Conservation (phyloP, 2,329 filamentous ascomycete species). For the Pseudogymnoascus sp. region DNA sequence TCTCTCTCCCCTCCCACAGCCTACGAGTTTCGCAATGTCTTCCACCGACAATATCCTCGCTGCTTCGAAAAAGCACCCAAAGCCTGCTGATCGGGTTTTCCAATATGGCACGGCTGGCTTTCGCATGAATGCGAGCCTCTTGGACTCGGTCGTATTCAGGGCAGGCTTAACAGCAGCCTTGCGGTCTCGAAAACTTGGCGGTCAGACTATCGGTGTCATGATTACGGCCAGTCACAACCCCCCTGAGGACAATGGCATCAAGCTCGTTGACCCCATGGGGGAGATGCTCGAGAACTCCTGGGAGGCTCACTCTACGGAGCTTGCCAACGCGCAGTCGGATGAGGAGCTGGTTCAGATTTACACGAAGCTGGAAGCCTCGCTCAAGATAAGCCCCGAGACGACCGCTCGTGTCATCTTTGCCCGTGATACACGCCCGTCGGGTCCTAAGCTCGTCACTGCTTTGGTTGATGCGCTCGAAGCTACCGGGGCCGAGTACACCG, state of each 20-base stretch:
- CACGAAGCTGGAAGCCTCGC: constrained; percentile 63
- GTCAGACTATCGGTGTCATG: constrained; percentile 93
- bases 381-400: constrained; percentile 65
- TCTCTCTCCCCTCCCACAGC: constrained; percentile 1
- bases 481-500: constrained; percentile 64
- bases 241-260: constrained; percentile 83
- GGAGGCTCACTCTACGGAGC: constrained; percentile 79
- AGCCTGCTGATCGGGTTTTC: constrained; percentile 46
- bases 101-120: constrained; percentile 63
- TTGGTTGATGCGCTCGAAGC: constrained; percentile 74
- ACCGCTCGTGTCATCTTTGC: constrained; percentile 81
- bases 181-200: constrained; percentile 80
- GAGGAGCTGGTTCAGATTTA: constrained; percentile 70
- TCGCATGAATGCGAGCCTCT: constrained; percentile 66
- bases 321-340: constrained; percentile 77
- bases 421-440: constrained; percentile 87
- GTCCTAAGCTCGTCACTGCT: constrained; percentile 71
- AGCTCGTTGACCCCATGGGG: constrained; percentile 94
- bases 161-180: constrained; percentile 84
- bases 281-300: constrained; percentile 97
- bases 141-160: constrained; percentile 87
- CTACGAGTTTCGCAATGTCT: constrained; percentile 34
- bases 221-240: constrained; percentile 92
- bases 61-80: constrained; percentile 56
- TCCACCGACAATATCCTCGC: constrained; percentile 44